A percentile compares a stretch with the other conserved stretches of the same genome.
phyloP scores from a whole-genome alignment of 2,329 filamentous ascomycete genomes.

The Calonectria fujianensis region DNA sequence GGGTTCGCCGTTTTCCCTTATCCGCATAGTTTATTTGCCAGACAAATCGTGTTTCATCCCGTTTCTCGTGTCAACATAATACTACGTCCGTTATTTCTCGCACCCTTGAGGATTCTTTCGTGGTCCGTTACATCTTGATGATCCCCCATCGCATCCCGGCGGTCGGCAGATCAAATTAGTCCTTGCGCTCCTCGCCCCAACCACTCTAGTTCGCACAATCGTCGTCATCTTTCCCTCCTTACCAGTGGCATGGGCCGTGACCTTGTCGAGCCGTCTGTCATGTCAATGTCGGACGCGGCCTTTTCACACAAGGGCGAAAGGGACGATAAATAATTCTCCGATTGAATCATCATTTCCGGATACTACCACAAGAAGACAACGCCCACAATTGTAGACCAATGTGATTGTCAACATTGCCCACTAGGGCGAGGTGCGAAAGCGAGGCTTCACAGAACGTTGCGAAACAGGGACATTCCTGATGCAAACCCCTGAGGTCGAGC shows the following conservation, averaged over 20 bases:
- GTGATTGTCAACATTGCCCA: not conserved
- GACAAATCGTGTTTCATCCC: constrained; percentile 36
- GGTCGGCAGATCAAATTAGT: constrained; percentile 35
- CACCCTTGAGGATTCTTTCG: constrained; percentile 13
- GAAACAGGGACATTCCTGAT: constrained; percentile 44
- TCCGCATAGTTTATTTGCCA: not conserved
- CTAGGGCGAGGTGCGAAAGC: not conserved
- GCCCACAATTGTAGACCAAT: not conserved
- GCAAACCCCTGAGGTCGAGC: constrained; percentile 37
- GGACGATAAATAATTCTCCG: not conserved
- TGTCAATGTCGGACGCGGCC: not conserved
- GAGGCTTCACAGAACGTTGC: constrained; percentile 38
- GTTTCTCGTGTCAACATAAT: constrained; percentile 23
- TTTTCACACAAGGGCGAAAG: not conserved
- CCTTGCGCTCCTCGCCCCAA: constrained; percentile 12
- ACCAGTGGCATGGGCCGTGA: constrained; percentile 1
- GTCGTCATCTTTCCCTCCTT: constrained; percentile 13
- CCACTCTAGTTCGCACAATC: constrained; percentile 20
- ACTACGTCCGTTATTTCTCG: constrained; percentile 25
- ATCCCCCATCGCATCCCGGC: constrained; percentile 33
- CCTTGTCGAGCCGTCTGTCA: constrained; percentile 2
- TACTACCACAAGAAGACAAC: not conserved
- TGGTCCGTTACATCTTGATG: constrained; percentile 38
- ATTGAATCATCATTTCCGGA: not conserved
- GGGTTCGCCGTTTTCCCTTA: not conserved